These are phyloP conservation scores for Pythium periplocum DNA, from an alignment of 352 stramenopile species.

Conservation along the genomic window DNA sequence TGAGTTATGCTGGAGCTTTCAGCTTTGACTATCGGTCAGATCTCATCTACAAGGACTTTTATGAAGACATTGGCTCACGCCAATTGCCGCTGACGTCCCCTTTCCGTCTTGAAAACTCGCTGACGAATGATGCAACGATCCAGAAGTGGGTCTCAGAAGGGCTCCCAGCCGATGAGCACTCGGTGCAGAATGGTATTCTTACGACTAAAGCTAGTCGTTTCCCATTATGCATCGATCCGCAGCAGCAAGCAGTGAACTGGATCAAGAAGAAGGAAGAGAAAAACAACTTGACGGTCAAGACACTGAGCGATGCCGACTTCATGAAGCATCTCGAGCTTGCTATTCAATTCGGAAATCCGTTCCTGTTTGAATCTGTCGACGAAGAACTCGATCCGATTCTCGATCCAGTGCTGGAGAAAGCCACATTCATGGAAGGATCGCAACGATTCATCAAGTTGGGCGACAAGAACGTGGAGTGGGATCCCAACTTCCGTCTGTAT, in stretches of 20 bases:
- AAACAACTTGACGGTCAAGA: slow-evolving; percentile 91
- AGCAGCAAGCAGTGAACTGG: slow-evolving; percentile 94
- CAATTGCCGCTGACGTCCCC: slow-evolving; percentile 81
- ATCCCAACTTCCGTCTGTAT: slow-evolving; percentile 91
- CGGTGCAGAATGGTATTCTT: slow-evolving; percentile 94
- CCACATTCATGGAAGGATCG: slow-evolving; percentile 88
- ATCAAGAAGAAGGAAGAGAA: slow-evolving; percentile 95
- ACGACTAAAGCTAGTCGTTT: slow-evolving; percentile 93
- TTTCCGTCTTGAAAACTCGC: slow-evolving; percentile 87
- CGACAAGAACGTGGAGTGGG: slow-evolving; percentile 94
- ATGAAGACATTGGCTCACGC: slow-evolving; percentile 70
- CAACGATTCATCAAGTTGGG: slow-evolving; percentile 90
- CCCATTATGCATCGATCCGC: slow-evolving; percentile 93
- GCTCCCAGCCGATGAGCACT: slow-evolving; percentile 92
- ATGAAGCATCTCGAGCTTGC: slow-evolving; percentile 95
- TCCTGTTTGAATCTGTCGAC: slow-evolving; percentile 94
- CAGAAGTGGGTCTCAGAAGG: slow-evolving; percentile 94
- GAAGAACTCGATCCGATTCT: slow-evolving; percentile 95
- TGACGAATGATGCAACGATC: slow-evolving; percentile 91
- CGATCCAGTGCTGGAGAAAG: slow-evolving; percentile 92
- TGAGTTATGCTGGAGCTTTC: slow-evolving; percentile 89
- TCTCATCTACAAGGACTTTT: slow-evolving; percentile 87
- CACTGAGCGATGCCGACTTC: slow-evolving; percentile 91
- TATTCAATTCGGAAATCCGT: slow-evolving; percentile 94
- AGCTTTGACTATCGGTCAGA: slow-evolving; percentile 89